Evolutionary conservation across 345 rosid genomes (phyloP), one percentile per base, ranked within the genome.

Genomic region (Viola odorata): DNA sequence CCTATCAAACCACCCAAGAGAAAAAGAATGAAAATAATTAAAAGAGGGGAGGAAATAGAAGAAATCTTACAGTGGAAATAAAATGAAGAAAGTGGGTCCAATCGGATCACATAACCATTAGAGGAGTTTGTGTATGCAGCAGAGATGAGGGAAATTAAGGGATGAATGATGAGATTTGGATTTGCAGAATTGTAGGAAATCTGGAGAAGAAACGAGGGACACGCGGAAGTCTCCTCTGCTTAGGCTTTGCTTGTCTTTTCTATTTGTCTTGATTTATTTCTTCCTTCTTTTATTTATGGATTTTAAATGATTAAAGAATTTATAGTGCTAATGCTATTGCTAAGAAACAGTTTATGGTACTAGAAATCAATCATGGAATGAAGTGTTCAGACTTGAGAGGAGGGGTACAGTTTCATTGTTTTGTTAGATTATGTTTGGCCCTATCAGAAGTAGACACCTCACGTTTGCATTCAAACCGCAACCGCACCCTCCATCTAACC

Each of bases 121-220:
- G 5, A 13, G 23, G 10, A 12, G 12, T 14, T 13, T 6, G 16
- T n/a, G 12, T 8, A 16, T 15, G 16, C 14, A 2, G 1, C 0
- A n/a, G 7, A 6, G 9, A 11, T 38, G 50, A 9, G 14, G 9
- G n/a, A 14, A 7, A 13, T 6, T 9, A 36, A 0, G 13, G 10
- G 17, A 12, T 15, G 14, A 23, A 4, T 15, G 23, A 7, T 0
- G 53, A 59, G 39, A 23, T 45, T 17, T 47, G 50, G 63, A 45
- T 47, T 59, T 36, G 63, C 62, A 45, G 14, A 45, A 16, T 58
- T 50, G 39, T 44, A 44, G 51, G 61, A 58, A n/a, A n/a, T n/a
- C n/a, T n/a, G n/a, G n/a, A n/a, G n/a, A n/a, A n/a, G n/a, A n/a
- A n/a, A 58, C 7, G n/a, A 10, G 37, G 50, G 62, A 17, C 50